Conservation (phyloP, 2,329 filamentous ascomycete species). For the Stemphylium beticola region DNA sequence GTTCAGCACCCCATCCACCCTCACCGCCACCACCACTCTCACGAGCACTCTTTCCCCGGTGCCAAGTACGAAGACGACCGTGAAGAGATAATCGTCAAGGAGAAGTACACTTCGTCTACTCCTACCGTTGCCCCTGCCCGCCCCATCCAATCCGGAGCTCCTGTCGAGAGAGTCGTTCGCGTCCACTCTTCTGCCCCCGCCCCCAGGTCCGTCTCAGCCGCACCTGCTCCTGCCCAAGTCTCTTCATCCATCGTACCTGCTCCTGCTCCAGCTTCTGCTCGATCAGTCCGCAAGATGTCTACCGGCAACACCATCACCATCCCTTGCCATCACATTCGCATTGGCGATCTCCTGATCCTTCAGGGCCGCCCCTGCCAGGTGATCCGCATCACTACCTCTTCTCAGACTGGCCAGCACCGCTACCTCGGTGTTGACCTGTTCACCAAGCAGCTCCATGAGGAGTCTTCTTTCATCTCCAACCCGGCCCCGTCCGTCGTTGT, state of each 20-base stretch:
- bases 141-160: slow-evolving; percentile 47
- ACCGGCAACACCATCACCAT: slow-evolving; percentile 93
- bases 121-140: slow-evolving; percentile 35
- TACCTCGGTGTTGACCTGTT: slow-evolving; percentile 99
- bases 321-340: slow-evolving; percentile 99
- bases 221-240: slow-evolving; percentile 80
- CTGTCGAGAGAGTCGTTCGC: slow-evolving; percentile 41
- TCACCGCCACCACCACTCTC: slow-evolving; percentile 57
- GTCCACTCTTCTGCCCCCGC: slow-evolving; percentile 25
- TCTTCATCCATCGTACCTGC: slow-evolving; percentile 26
- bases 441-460: slow-evolving; percentile 99
- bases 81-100: slow-evolving; percentile 58
- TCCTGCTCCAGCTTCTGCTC: slow-evolving; percentile 14
- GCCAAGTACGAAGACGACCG: slow-evolving; percentile 43
- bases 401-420: slow-evolving; percentile 98
- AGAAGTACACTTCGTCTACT: slow-evolving; percentile 49
- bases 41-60: slow-evolving; percentile 45
- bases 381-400: slow-evolving; percentile 98
- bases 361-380: slow-evolving; percentile 99
- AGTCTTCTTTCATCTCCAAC: slow-evolving; percentile 97
- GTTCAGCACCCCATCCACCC: slow-evolving; percentile 69
- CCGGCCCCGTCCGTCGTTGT: slow-evolving; percentile 95
- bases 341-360: slow-evolving; percentile 97
- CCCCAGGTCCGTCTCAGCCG: slow-evolving; percentile 53
- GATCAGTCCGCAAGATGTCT: slow-evolving; percentile 47